These are phyloP conservation scores for Starmerella potacharoeniae DNA, from an alignment of 805 yeast species.

Conservation along the genomic window DNA sequence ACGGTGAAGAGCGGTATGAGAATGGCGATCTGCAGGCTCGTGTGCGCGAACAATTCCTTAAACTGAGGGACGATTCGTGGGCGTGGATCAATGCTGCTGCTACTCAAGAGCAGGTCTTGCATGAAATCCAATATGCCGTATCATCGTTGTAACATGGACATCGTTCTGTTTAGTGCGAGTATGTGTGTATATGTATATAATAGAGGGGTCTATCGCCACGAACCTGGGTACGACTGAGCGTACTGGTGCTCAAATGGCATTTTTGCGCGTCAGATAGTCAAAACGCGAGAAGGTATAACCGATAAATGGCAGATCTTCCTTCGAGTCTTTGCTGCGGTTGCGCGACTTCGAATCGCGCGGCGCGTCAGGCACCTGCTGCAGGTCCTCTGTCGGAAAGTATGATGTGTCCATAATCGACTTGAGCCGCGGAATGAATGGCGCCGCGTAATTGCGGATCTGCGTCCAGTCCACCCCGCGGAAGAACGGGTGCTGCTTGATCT, in stretches of 20 bases:
- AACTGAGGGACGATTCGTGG: conserved; percentile 32
- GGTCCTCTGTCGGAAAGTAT: conserved; percentile 95
- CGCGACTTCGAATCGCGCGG: conserved; percentile 42
- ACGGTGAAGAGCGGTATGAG: conserved; percentile 93
- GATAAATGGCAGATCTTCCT: conserved; percentile 90
- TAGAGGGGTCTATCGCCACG: background rate
- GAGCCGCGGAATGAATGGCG: conserved; percentile 87
- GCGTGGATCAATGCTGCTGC: conserved; percentile 49
- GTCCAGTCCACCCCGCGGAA: conserved; percentile 96
- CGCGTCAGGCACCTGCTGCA: conserved; percentile 87
- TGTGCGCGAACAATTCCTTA: conserved; percentile 50
- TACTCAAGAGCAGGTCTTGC: conserved; percentile 44
- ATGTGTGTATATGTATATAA: background rate
- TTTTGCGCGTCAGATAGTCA: conserved; percentile 62
- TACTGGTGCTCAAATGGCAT: conserved; percentile 24
- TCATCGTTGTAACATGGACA: background rate
- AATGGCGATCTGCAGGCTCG: conserved; percentile 55
- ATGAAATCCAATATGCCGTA: background rate
- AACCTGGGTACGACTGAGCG: too few relatives aligned
- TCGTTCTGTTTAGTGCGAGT: background rate
- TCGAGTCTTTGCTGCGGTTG: conserved; percentile 35
- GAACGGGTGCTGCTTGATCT: conserved; percentile 80
- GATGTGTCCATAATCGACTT: conserved; percentile 90
- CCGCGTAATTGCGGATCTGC: conserved; percentile 72
- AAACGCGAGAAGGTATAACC: conserved; percentile 95